These are phyloP conservation scores for Taphrina pruni DNA, from an alignment of 1,139 yeast genomes.

Conservation along the genomic window DNA sequence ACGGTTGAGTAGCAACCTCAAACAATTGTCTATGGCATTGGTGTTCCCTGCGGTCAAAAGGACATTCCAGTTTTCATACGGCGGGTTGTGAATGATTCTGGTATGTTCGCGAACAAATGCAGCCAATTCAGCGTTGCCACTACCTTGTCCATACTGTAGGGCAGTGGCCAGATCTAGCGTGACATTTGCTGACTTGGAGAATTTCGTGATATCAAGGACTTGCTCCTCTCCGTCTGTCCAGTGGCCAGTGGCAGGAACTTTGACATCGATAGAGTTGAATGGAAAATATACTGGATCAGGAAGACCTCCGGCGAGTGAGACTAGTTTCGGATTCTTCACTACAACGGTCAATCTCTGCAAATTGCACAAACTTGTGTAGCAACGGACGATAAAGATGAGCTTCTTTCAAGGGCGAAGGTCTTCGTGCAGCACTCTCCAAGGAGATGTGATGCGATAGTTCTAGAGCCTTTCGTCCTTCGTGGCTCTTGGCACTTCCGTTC, in stretches of 20 bases:
- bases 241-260: slow-evolving; percentile 61
- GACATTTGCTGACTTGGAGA: slow-evolving; percentile 55
- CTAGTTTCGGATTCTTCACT: slow-evolving; percentile 72
- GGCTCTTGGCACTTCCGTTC: slow-evolving; percentile 12
- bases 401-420: slow-evolving; percentile 77
- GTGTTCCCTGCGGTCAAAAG: slow-evolving; percentile 79
- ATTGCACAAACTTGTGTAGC: slow-evolving; percentile 55
- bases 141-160: slow-evolving; percentile 88
- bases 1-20: slow-evolving; percentile 76
- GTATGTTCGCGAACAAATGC: slow-evolving; percentile 81
- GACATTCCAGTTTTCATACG: slow-evolving; percentile 72
- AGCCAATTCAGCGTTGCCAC: slow-evolving; percentile 75
- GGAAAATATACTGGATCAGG: slow-evolving; percentile 93
- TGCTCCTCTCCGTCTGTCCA: slow-evolving; percentile 49
- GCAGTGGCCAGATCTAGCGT: slow-evolving; percentile 81
- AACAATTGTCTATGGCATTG: slow-evolving; percentile 81
- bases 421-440: slow-evolving; percentile 76
- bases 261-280: slow-evolving; percentile 76
- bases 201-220: slow-evolving; percentile 41
- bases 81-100: slow-evolving; percentile 62
- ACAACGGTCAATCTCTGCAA: slow-evolving; percentile 51
- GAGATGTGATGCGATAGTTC: slow-evolving; percentile 80
- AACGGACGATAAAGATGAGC: slow-evolving; percentile 54
- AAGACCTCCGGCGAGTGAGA: slow-evolving; percentile 93
- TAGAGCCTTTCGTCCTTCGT: slow-evolving; percentile 56